Conservation (phyloP, 768 basidiomycete species). For the Austroboletus festivus region DNA sequence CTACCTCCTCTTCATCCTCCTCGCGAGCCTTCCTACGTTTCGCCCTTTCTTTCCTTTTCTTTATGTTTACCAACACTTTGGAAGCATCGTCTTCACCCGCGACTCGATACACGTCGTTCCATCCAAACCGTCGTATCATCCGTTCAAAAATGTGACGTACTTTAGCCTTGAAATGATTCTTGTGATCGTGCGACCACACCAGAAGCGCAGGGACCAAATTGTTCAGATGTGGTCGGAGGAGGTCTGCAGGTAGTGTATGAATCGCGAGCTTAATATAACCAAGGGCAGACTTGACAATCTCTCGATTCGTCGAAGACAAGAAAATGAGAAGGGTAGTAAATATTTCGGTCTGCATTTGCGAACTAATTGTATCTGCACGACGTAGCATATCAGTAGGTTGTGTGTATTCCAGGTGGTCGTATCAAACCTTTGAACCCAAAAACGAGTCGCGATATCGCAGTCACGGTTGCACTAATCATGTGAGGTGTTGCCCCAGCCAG, state of each 20-base stretch:
- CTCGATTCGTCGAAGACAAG: slow-evolving; percentile 89
- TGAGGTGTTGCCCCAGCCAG: slow-evolving; percentile 91
- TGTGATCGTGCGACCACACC: slow-evolving; percentile 94
- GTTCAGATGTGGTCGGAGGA: slow-evolving; percentile 74
- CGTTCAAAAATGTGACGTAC: slow-evolving; percentile 97
- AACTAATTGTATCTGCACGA: slow-evolving; percentile 58
- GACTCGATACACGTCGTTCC: slow-evolving; percentile 75
- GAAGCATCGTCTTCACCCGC: slow-evolving; percentile 75
- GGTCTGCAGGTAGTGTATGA: slow-evolving; percentile 71
- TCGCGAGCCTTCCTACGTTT: slow-evolving; percentile 78
- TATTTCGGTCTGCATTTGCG: slow-evolving; percentile 77
- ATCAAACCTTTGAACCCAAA: slow-evolving; percentile 90
- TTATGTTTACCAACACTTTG: slow-evolving; percentile 91
- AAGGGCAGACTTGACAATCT: slow-evolving; percentile 95
- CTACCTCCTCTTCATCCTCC: slow-evolving; percentile 54
- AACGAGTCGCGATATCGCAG: slow-evolving; percentile 86
- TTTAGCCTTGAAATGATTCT: slow-evolving; percentile 97
- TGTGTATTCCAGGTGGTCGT: neutral
- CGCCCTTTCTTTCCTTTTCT: slow-evolving; percentile 90
- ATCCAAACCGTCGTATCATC: slow-evolving; percentile 87
- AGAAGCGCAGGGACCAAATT: slow-evolving; percentile 81
- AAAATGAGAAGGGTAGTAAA: slow-evolving; percentile 86
- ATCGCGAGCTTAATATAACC: slow-evolving; percentile 93
- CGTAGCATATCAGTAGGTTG: neutral
- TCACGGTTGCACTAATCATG: slow-evolving; percentile 97